A percentile compares a stretch with the other conserved stretches of the same genome.
phyloP scores from a whole-genome alignment of 306 rosid species.

The Prunus padus region DNA sequence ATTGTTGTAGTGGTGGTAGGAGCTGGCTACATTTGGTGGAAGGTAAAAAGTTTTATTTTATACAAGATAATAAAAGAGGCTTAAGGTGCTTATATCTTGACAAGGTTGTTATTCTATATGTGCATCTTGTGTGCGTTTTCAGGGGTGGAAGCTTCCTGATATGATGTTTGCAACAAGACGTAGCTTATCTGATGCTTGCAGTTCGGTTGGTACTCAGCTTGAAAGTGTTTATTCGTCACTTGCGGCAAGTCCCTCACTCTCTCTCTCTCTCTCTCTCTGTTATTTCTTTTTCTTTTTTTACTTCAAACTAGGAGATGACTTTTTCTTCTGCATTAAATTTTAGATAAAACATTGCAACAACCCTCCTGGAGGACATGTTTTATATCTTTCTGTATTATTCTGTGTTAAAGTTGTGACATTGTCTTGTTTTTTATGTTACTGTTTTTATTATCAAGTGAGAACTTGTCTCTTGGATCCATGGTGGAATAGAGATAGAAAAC shows the following conservation, averaged over 20 bases:
- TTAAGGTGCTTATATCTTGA: neutral
- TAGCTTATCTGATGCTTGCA: constrained; percentile 80
- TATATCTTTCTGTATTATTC: neutral
- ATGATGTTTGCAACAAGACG: constrained; percentile 96
- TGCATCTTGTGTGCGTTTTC: constrained; percentile 32
- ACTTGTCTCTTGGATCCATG: neutral
- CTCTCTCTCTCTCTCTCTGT: neutral
- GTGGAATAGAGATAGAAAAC: neutral
- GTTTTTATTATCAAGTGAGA: neutral
- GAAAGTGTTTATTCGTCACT: constrained; percentile 71
- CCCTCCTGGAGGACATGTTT: neutral
- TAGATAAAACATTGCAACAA: neutral
- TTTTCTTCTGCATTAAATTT: neutral
- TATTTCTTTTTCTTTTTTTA: neutral
- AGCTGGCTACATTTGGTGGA: constrained; percentile 90
- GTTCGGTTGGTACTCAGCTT: constrained; percentile 65
- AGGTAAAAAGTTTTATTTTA: constrained; percentile 52
- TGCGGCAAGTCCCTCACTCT: constrained; percentile 42
- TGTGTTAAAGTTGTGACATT: no score
- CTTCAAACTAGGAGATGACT: neutral
- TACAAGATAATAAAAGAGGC: neutral
- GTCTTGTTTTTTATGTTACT: neutral
- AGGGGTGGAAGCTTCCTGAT: constrained; percentile 97
- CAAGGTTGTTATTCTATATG: neutral
- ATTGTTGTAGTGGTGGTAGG: constrained; percentile 67